Evolutionary conservation across 768 basidiomycete species (phyloP), one percentile per base, ranked within the genome.

Genomic region (Tephrocybe rancida): DNA sequence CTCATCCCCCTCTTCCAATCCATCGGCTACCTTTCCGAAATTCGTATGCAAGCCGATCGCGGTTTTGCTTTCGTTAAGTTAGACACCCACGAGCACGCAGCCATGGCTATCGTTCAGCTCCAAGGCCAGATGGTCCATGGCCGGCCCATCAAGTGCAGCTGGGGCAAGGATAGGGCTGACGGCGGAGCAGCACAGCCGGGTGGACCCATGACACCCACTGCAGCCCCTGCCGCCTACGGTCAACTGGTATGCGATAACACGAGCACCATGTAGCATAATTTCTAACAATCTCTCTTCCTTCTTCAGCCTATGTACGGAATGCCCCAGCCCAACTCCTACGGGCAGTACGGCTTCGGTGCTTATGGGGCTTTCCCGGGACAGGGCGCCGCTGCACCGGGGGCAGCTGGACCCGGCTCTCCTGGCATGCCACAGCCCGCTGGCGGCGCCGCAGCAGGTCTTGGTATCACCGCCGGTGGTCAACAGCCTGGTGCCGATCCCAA

Each of bases 61-160:
- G 96, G 96, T 41, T 99, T 98, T 70, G 96, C 97, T 2, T 98
- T 98, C 67, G 95, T 99, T 68, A 98, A 98, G 75, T 83, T 98
- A 52, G 97, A 99, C 73, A 94, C 94, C 47, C 96, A 98, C 70
- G 95, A 98, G 68, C 95, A 98, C 69, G 96, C 96, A 50, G 96
- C 97, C 7, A 88, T 94, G 86, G 96, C 96, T 34, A 99, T 99
- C 65, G 90, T 96, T 56, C 94, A 98, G 69, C 78, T 99, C 47
- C 93, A 96, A 70, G 95, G 96, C 49, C 92, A 95, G 75, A 91
- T 94, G 81, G 92, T 99, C 24, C 97, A 99, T 60, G 96, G 96
- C 44, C 77, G 97, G 34, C 94, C 95, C 7, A 93, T 98, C 79
- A 98, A 98, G 74, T 96, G 93, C 72, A 94, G 92, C 64, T 99